Conservation (phyloP, 2,329 filamentous ascomycete genomes). For the Purpureocillium takamizusanense region DNA sequence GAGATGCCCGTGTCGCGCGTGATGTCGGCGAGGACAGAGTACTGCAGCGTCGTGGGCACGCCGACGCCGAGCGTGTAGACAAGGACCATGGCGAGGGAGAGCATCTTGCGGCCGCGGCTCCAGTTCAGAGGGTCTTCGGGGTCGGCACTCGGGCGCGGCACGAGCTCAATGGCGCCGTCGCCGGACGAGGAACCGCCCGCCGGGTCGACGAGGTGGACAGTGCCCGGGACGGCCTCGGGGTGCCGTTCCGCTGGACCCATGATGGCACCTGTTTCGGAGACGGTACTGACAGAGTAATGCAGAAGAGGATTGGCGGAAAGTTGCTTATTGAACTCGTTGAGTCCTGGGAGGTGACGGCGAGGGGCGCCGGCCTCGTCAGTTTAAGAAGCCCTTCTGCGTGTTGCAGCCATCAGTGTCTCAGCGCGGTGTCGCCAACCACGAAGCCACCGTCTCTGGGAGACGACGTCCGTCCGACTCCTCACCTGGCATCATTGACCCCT, state of each 20-base stretch:
- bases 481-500: too few relatives aligned
- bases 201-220: slow-evolving; percentile 30
- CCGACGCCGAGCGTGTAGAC: slow-evolving; percentile 33
- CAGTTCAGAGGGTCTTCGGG: slow-evolving; percentile 15
- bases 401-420: too few relatives aligned
- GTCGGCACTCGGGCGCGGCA: slow-evolving; percentile 11
- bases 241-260: neutral
- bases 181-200: slow-evolving; percentile 8
- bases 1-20: slow-evolving; percentile 32
- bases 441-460: too few relatives aligned
- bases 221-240: slow-evolving; percentile 20
- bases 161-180: slow-evolving; percentile 17
- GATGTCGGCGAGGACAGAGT: slow-evolving; percentile 29
- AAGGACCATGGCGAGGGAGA: slow-evolving; percentile 18
- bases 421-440: too few relatives aligned
- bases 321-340: too few relatives aligned
- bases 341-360: too few relatives aligned
- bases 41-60: slow-evolving; percentile 19
- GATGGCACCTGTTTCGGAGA: neutral
- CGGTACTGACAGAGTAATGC: too few relatives aligned
- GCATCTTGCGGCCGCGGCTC: slow-evolving; percentile 8
- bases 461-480: too few relatives aligned
- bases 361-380: too few relatives aligned
- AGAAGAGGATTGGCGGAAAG: too few relatives aligned
- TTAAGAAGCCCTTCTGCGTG: too few relatives aligned